phyloP scores from a whole-genome alignment of 2,329 filamentous ascomycete species.

The Onygenales sp. region DNA sequence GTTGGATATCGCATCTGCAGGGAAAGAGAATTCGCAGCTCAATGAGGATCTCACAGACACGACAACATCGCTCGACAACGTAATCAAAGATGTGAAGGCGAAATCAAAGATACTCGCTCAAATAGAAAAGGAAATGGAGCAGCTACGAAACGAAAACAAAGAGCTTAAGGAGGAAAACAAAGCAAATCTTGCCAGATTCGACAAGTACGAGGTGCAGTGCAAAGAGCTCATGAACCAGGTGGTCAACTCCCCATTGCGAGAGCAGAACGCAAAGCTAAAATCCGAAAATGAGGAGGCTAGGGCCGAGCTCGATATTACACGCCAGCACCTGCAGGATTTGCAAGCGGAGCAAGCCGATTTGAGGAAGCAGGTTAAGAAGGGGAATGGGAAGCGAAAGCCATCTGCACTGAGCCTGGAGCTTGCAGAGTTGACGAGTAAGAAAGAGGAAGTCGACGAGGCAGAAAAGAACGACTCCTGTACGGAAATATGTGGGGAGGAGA shows the following conservation, averaged over 20 bases:
- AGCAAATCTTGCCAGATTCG: neutral
- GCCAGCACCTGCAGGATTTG: slow-evolving; percentile 4
- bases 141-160: slow-evolving; percentile 5
- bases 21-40: neutral
- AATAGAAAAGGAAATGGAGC: slow-evolving; percentile 1
- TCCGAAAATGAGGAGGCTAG: neutral
- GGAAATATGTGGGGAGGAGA: too few relatives aligned
- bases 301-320: slow-evolving; percentile 1
- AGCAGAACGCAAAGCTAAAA: slow-evolving; percentile 2
- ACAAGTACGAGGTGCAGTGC: slow-evolving; percentile 1
- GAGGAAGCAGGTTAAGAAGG: neutral
- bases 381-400: neutral
- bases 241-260: neutral
- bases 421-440: neutral
- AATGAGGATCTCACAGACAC: neutral
- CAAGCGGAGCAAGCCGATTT: slow-evolving; percentile 1
- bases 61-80: neutral
- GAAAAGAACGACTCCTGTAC: neutral
- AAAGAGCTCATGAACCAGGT: slow-evolving; percentile 4
- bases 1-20: neutral
- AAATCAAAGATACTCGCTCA: neutral
- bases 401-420: neutral
- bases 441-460: neutral
- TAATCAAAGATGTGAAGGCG: neutral
- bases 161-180: neutral